phyloP scores from a whole-genome alignment of 108 stramenopile species.

The Skeletonema costatum region DNA sequence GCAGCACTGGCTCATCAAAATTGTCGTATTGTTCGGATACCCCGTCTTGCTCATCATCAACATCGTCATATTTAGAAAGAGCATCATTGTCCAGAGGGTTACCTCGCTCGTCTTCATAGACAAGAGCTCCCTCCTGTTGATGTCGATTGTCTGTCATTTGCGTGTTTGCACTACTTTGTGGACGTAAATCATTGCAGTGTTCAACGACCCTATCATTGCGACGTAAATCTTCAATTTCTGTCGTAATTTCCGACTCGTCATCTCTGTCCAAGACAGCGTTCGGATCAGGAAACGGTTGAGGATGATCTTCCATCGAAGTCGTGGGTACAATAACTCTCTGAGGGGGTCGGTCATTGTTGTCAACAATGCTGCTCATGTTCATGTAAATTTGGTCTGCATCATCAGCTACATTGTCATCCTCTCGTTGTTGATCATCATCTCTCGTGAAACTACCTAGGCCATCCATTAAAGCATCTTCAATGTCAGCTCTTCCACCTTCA shows the following conservation, averaged over 20 bases:
- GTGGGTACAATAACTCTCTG: constrained; percentile 24
- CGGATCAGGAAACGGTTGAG: neutral
- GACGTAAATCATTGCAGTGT: constrained; percentile 6
- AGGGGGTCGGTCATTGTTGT: constrained; percentile 30
- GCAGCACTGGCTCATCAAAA: constrained; percentile 37
- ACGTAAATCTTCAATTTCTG: constrained; percentile 40
- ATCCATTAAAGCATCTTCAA: constrained; percentile 28
- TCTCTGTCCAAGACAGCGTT: constrained; percentile 11
- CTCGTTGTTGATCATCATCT: constrained; percentile 1
- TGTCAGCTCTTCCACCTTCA: constrained; percentile 18
- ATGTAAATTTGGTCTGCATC: constrained; percentile 2
- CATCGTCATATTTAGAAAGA: neutral
- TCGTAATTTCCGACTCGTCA: constrained; percentile 47
- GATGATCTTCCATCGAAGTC: constrained; percentile 7
- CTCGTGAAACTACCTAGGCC: constrained; percentile 5
- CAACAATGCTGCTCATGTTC: constrained; percentile 9
- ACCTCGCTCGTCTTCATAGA: constrained; percentile 20
- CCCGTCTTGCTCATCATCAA: constrained; percentile 8
- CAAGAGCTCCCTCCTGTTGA: neutral
- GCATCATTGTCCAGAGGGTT: neutral
- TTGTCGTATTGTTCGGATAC: constrained; percentile 24
- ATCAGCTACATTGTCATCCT: neutral
- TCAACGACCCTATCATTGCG: neutral
- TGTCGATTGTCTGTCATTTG: neutral
- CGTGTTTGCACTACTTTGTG: neutral